Evolutionary conservation across 1,284 basidiomycete species (phyloP).

Genomic region (Ustilago bromivora): DNA sequence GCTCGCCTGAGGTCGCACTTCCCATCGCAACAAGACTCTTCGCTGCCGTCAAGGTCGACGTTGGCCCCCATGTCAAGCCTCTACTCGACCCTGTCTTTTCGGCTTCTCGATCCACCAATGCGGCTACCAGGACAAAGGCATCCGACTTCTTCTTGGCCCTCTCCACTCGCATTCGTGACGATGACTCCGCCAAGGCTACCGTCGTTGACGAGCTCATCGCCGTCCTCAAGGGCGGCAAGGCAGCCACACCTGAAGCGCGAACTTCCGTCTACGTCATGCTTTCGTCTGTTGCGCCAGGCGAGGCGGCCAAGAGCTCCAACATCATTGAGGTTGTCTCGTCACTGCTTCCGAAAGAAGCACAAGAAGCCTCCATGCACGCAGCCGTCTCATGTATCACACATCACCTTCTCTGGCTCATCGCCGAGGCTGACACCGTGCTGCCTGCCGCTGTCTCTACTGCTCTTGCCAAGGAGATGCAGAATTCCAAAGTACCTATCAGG

Average conservation of each 20-base stretch:
- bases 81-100: conserved; percentile 52
- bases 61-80: conserved; percentile 42
- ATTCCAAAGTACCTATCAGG: conserved; percentile 56
- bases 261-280: conserved; percentile 59
- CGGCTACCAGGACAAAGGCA: conserved; percentile 50
- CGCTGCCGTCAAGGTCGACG: conserved; percentile 39
- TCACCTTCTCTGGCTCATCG: conserved; percentile 44
- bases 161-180: conserved; percentile 25
- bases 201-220: conserved; percentile 55
- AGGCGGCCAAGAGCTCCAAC: conserved; percentile 32
- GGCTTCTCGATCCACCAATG: conserved; percentile 54
- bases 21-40: conserved; percentile 53
- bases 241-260: conserved; percentile 54
- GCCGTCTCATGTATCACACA: conserved; percentile 48
- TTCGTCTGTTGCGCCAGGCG: conserved; percentile 25
- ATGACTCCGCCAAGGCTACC: conserved; percentile 27
- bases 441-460: conserved; percentile 39
- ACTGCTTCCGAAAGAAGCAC: conserved; percentile 60
- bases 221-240: conserved; percentile 56
- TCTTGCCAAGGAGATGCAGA: conserved; percentile 58
- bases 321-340: conserved; percentile 48
- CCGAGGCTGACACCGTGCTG: conserved; percentile 19
- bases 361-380: conserved; percentile 55
- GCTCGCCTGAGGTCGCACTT: conserved; percentile 63
- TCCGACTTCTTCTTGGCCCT: conserved; percentile 45